These are phyloP conservation scores for Carex cristatella DNA, from an alignment of 176 grass and related monocot species.

Conservation along the genomic window DNA sequence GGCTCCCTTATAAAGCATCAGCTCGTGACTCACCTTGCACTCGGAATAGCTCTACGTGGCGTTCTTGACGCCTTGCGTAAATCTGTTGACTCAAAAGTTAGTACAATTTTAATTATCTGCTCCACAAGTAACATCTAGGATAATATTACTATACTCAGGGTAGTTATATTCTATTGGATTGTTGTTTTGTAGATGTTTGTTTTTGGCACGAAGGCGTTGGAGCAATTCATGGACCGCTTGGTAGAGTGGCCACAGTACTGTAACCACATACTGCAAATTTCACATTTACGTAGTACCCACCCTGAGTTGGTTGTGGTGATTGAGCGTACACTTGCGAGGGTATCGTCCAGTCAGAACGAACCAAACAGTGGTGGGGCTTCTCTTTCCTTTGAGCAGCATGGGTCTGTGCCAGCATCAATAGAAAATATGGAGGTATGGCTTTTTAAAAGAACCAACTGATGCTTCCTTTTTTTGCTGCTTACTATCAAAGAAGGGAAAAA, in stretches of 20 bases:
- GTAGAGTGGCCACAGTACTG: conserved; percentile 94
- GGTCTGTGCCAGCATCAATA: conserved; percentile 47
- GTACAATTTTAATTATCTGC: conserved; percentile 20
- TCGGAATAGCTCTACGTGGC: conserved; percentile 74
- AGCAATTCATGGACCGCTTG: conserved; percentile 88
- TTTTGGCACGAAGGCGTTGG: conserved; percentile 81
- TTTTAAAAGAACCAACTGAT: conserved; percentile 3
- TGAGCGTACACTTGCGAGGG: conserved; percentile 70
- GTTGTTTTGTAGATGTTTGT: conserved; percentile 87
- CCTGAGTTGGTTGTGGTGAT: conserved; percentile 68
- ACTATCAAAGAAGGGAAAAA: not conserved
- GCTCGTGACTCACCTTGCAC: conserved; percentile 63
- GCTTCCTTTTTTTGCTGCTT: not conserved
- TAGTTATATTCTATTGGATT: conserved; percentile 14
- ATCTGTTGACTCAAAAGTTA: conserved; percentile 92
- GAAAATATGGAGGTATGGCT: conserved; percentile 66
- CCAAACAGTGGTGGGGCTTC: conserved; percentile 35
- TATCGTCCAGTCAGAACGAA: conserved; percentile 94
- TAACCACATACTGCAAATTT: conserved; percentile 98
- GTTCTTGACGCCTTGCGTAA: conserved; percentile 96
- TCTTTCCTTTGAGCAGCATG: conserved; percentile 59
- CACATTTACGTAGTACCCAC: conserved; percentile 89
- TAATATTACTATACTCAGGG: conserved; percentile 1
- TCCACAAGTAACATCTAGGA: not conserved
- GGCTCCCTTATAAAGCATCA: conserved; percentile 91